phyloP scores from a whole-genome alignment of 306 rosid species.

The Quercus mongolica region DNA sequence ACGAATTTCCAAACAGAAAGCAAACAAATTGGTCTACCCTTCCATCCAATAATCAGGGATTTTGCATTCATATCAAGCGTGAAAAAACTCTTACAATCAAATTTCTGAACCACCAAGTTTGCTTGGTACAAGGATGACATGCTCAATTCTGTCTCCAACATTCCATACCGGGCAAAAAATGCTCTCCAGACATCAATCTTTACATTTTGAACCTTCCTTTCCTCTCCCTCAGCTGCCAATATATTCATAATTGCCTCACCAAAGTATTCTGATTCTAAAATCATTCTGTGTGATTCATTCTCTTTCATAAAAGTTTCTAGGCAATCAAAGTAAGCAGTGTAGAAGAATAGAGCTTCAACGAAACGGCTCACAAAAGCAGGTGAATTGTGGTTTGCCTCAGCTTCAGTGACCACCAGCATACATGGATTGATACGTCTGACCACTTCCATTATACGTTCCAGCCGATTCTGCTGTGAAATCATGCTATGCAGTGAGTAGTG shows the following conservation, averaged over 20 bases:
- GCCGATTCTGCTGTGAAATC: constrained; percentile 38
- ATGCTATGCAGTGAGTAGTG: constrained; percentile 18
- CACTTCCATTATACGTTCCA: constrained; percentile 49
- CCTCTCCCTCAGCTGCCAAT: constrained; percentile 53
- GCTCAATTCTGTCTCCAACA: constrained; percentile 57
- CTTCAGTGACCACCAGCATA: constrained; percentile 46
- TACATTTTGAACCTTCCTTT: constrained; percentile 45
- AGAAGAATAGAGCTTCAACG: constrained; percentile 59
- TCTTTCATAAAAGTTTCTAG: constrained; percentile 38
- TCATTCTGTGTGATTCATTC: constrained; percentile 36
- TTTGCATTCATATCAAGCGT: constrained; percentile 42
- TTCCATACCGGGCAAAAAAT: constrained; percentile 46
- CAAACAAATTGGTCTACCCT: constrained; percentile 61
- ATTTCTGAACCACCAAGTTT: constrained; percentile 37
- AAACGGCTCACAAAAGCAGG: constrained; percentile 55
- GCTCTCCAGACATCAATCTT: constrained; percentile 71
- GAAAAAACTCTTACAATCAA: constrained; percentile 36
- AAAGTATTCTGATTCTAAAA: constrained; percentile 39
- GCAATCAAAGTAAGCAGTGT: constrained; percentile 54
- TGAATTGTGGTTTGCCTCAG: constrained; percentile 62
- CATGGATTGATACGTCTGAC: constrained; percentile 36
- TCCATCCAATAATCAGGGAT: constrained; percentile 54
- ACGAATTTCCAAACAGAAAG: constrained; percentile 63
- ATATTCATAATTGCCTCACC: constrained; percentile 47
- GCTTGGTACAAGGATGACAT: constrained; percentile 51